Base-by-base conservation (phyloP, 2,329 filamentous ascomycete genomes). In the Lizonia empirigonia region DNA sequence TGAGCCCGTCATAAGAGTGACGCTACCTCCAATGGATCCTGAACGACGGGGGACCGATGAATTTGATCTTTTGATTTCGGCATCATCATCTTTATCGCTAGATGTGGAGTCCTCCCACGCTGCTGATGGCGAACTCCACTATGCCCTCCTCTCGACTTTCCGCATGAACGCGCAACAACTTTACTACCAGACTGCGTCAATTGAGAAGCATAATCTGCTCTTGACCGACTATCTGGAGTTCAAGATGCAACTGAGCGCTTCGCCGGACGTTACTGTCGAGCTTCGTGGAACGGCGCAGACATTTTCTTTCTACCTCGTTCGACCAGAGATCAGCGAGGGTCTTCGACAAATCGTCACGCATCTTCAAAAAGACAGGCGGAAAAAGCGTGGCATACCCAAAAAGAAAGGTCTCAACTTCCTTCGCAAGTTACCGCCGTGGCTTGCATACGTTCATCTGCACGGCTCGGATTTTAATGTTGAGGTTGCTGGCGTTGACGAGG, bases 51-150 rank as follows among this genome's bases (percentile, higher is more conserved):
- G 86, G 20, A 81, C 85, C 0, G 90, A 91, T 54, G 92, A 97
- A 59, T 97, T 94, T 61, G 94, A 99, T 68, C 81, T 99, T 23
- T 88, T 99, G 35, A 96, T 99, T 38, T 96, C 91, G 1, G 94
- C 91, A 2, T 90, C 96, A 9, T 97, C 95, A 0, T 96, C 93
- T 0, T 85, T 97, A 29, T 96, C 93, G 0, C 77, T 97, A 18
- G 94, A 99, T 65, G 82, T 96, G 38, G 94, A 99, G 68, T 96
- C 94, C 0, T 96, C 91, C n/a, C 94, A 99, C 74, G 94, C 91
- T 3, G 80, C 88, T 0, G 84, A 90, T 27, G 89, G 89, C 50
- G 89, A 95, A 26, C 77, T 91, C 3, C 89, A 97, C 68, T 99
- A 99, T 73, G 90, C 89, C 5, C 77, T 99, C 1, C 85, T 86